A percentile compares a stretch with the other conserved stretches of the same genome.
These are phyloP conservation scores for Chrysophaeum taylorii DNA, from an alignment of 352 stramenopile species.

Conservation along the genomic window DNA sequence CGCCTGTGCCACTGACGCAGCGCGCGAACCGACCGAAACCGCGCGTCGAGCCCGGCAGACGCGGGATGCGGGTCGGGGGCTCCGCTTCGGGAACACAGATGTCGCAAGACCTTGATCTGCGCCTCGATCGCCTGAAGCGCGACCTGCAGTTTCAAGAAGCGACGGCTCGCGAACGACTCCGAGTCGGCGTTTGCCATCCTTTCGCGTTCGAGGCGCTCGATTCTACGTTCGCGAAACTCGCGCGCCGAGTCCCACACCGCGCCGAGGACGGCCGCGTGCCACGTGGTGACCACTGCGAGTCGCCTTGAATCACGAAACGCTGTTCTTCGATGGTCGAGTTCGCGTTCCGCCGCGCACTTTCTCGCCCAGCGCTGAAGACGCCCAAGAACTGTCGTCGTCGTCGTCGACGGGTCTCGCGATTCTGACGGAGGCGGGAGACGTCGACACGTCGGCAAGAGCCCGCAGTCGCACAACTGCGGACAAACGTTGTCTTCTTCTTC, in stretches of 20 bases:
- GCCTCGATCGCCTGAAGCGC: slow-evolving; percentile 17
- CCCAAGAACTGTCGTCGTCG: too few relatives aligned
- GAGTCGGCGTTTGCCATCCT: slow-evolving; percentile 3
- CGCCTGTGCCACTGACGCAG: slow-evolving; percentile 9
- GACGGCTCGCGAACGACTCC: not conserved
- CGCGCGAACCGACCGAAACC: not conserved
- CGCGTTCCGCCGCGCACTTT: too few relatives aligned
- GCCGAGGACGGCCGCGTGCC: not conserved
- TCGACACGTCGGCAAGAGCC: too few relatives aligned
- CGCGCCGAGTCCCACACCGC: not conserved
- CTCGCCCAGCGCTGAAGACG: too few relatives aligned
- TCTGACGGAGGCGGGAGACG: too few relatives aligned
- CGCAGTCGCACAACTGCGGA: too few relatives aligned
- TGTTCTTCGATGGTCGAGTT: too few relatives aligned
- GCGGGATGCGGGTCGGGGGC: slow-evolving; percentile 5
- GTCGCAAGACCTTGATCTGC: slow-evolving; percentile 12
- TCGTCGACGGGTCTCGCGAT: slow-evolving; percentile 3
- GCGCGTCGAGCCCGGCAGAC: not conserved
- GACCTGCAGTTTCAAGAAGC: slow-evolving; percentile 20
- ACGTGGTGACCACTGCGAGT: not conserved
- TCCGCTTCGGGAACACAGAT: not conserved
- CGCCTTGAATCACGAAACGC: too few relatives aligned
- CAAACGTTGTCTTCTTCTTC: too few relatives aligned
- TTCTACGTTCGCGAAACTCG: not conserved
- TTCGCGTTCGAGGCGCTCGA: not conserved